These are phyloP conservation scores for Mycena citricolor DNA, from an alignment of 1,284 basidiomycete species.

Conservation along the genomic window DNA sequence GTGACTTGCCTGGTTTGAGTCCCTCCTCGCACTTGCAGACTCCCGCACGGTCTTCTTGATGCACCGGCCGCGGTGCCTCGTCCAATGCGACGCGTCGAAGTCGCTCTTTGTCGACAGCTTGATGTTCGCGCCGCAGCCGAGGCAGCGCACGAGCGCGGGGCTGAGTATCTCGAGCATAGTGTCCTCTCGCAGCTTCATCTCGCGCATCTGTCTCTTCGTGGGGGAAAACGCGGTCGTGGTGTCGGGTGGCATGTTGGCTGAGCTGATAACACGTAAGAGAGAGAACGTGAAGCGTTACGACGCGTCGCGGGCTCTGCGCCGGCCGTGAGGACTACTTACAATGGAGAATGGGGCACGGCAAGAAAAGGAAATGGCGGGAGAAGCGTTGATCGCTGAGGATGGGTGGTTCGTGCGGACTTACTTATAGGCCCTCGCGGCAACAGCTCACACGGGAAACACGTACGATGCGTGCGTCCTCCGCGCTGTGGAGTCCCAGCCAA, in stretches of 20 bases:
- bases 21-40: slow-evolving; percentile 4
- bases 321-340: too few relatives aligned
- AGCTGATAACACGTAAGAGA: background rate
- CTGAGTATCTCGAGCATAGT: slow-evolving; percentile 51
- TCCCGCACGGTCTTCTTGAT: slow-evolving; percentile 29
- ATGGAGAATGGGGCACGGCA: too few relatives aligned
- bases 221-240: slow-evolving; percentile 22
- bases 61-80: slow-evolving; percentile 45
- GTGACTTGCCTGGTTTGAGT: too few relatives aligned
- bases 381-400: too few relatives aligned
- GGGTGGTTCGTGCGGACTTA: too few relatives aligned
- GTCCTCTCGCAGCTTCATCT: slow-evolving; percentile 50
- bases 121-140: slow-evolving; percentile 53
- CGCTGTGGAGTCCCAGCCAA: too few relatives aligned
- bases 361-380: too few relatives aligned
- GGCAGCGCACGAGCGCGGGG: slow-evolving; percentile 55
- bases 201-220: slow-evolving; percentile 37
- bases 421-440: too few relatives aligned
- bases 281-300: too few relatives aligned
- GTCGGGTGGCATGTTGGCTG: slow-evolving; percentile 5
- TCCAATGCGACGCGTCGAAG: slow-evolving; percentile 69
- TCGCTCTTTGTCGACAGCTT: slow-evolving; percentile 67
- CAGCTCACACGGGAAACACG: too few relatives aligned
- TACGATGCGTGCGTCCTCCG: too few relatives aligned
- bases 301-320: too few relatives aligned